Conservation (phyloP, 345 rosid species). For the Sisymbrium irio region DNA sequence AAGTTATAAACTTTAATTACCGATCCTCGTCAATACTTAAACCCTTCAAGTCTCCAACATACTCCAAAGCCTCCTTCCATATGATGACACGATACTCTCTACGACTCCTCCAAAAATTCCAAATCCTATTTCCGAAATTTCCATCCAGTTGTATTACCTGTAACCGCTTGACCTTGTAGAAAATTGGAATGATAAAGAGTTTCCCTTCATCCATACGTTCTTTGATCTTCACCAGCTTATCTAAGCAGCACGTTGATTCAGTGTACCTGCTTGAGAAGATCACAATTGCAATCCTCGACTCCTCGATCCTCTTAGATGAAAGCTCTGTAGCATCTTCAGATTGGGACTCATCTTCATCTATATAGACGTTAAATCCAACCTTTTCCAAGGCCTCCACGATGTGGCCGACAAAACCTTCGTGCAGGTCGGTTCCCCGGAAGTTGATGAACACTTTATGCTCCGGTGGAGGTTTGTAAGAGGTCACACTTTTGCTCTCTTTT, state of each 20-base stretch:
- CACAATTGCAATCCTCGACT: not conserved
- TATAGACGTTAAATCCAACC: not conserved
- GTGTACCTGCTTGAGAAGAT: conserved; percentile 10
- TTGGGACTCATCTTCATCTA: not conserved
- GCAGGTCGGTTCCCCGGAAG: not conserved
- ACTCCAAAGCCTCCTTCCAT: conserved; percentile 19
- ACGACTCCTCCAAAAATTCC: not conserved
- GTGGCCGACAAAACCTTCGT: not conserved
- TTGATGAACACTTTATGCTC: not conserved
- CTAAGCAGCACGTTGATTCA: not conserved
- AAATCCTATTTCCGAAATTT: not conserved
- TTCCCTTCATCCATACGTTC: conserved; percentile 7
- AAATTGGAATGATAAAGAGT: not conserved
- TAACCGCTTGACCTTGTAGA: not conserved
- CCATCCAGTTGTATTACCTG: not conserved
- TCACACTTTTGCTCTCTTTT: not conserved
- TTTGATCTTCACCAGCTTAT: conserved; percentile 6
- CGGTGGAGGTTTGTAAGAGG: not conserved
- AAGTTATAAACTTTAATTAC: not conserved
- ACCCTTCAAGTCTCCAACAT: not conserved
- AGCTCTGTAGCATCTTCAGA: not conserved
- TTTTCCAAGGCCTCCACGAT: not conserved
- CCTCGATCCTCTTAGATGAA: not conserved
- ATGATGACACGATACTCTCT: not conserved
- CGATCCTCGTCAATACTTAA: not conserved